Conservation (phyloP, 208 protist genomes). For the Herpetomonas tarakana region DNA sequence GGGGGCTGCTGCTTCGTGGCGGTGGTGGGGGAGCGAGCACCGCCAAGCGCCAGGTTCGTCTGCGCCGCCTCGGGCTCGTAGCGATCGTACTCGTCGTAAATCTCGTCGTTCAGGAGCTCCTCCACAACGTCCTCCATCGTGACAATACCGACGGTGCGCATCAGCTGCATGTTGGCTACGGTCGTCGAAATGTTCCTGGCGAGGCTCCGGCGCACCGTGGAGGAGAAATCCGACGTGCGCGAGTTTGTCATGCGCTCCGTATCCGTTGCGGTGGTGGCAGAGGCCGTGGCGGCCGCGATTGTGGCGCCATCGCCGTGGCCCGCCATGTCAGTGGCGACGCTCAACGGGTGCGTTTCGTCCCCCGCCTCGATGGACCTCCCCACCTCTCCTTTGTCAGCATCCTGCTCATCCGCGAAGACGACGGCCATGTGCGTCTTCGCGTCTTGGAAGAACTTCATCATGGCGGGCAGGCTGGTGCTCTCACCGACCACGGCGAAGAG, state of each 20-base stretch:
- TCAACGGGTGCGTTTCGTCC: neutral
- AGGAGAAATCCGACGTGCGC: conserved; percentile 12
- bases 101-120: conserved; percentile 78
- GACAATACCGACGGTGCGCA: conserved; percentile 60
- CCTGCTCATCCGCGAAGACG: conserved; percentile 49
- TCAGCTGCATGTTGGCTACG: conserved; percentile 1
- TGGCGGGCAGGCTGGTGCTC: conserved; percentile 55
- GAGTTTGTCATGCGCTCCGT: neutral
- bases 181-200: conserved; percentile 3
- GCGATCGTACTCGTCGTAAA: conserved; percentile 90
- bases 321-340: neutral
- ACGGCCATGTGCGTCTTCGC: conserved; percentile 84
- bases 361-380: conserved; percentile 1
- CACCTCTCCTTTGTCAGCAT: conserved; percentile 3
- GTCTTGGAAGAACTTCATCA: conserved; percentile 83
- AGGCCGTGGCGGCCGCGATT: neutral
- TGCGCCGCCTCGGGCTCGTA: conserved; percentile 29
- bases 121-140: conserved; percentile 90
- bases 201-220: conserved; percentile 19
- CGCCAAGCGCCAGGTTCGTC: neutral
- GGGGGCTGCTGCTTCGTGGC: conserved; percentile 4
- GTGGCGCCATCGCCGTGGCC: neutral
- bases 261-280: neutral
- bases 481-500: conserved; percentile 54
- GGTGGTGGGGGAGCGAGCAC: neutral